Evolutionary conservation across 2,329 filamentous ascomycete genomes (phyloP).

Genomic region (Trichophyton mentagrophytes): DNA sequence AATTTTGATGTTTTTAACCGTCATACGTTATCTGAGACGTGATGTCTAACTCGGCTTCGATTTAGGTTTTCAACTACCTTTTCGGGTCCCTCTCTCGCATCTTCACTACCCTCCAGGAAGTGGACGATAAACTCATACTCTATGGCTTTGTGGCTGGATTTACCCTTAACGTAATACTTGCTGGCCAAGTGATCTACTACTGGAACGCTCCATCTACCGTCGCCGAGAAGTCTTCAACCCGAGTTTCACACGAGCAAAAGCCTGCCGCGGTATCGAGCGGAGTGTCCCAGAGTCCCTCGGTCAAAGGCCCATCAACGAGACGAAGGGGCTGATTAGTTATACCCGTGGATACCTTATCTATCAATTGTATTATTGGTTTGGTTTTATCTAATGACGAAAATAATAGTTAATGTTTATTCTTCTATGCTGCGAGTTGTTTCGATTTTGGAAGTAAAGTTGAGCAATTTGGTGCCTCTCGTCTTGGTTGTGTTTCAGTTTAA

Average conservation of each 20-base stretch:
- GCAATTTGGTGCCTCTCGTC: no score
- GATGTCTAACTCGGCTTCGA: neutral
- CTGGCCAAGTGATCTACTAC: constrained; percentile 86
- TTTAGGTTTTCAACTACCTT: constrained; percentile 94
- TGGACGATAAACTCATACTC: constrained; percentile 89
- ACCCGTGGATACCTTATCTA: neutral
- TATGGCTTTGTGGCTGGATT: constrained; percentile 92
- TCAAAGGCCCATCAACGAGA: constrained; percentile 44
- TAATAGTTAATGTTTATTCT: neutral
- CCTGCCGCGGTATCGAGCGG: constrained; percentile 29
- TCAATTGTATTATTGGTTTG: neutral
- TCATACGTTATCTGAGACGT: constrained; percentile 1
- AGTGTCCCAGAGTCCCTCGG: constrained; percentile 29
- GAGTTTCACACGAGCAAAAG: constrained; percentile 16
- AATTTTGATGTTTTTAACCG: neutral
- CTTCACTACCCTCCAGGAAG: constrained; percentile 95
- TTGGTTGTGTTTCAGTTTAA: no score
- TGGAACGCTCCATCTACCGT: constrained; percentile 55
- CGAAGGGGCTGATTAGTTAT: constrained; percentile 35
- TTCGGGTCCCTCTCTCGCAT: constrained; percentile 83
- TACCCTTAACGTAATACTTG: constrained; percentile 73
- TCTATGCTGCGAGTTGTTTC: neutral
- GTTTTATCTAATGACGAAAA: neutral
- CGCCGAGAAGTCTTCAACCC: constrained; percentile 15
- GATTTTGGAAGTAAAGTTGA: neutral